Base-by-base conservation (phyloP, 345 rosid species). In the Tarenaya hassleriana region DNA sequence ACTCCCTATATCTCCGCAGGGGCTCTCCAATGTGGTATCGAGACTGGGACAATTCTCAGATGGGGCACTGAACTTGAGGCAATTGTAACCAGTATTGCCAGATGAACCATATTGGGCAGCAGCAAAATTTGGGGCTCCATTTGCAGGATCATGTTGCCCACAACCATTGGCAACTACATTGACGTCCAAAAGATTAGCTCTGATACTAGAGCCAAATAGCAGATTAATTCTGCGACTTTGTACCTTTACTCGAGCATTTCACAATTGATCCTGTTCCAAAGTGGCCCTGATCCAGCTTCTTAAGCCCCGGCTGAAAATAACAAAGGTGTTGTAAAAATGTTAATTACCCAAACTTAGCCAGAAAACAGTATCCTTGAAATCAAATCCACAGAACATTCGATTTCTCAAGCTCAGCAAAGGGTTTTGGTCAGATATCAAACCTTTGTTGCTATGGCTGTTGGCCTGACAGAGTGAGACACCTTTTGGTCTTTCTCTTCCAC, bases 171-270 rank as follows among this genome's bases (percentile, higher is more conserved):
- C 52, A 31, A 62, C 58, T 16, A 67, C 55, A 67, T n/a, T 33
- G 52, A 20, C 61, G 47, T 39, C 14, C 8, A 32, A 48, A 39
- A 7, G 17, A 10, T 63, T 39, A 50, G 69, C 64, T 54, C 56
- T 64, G 55, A 39, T 29, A 64, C 33, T 7, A 19, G 41, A 52
- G 55, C 69, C 70, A 72, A 48, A 17, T 51, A 65, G 52, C 31
- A 63, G 15, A 39, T 44, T 19, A 10, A 38, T 10, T 14, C 46
- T 31, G 27, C 67, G 47, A 69, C 51, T 48, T 32, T 70, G 63
- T 81, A 90, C 97, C 95, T 90, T 78, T 81, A 13, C 37, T 24
- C 18, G 61, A 53, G 53, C 17, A 50, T 52, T 64, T 66, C 13
- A 41, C 68, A 1, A 52, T 9, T 3, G 54, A 38, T 57, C 73